A percentile compares a stretch with the other conserved stretches of the same genome.
Conservation (phyloP, 805 yeast species). For the Maudiozyma saulgeensis region DNA sequence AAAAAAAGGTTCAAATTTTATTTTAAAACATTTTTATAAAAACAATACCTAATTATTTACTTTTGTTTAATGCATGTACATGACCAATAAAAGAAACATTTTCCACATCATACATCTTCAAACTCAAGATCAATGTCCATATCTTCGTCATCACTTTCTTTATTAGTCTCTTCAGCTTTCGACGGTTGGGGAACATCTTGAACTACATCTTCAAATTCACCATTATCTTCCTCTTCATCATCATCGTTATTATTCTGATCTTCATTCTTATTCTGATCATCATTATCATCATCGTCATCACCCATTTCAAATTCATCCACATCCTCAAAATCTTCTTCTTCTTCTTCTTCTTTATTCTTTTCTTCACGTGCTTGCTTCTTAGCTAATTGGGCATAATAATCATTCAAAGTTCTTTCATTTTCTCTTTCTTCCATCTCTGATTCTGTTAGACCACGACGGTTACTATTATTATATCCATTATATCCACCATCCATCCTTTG, state of each 20-base stretch:
- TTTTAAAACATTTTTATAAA: too few relatives aligned
- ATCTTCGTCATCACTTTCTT: constrained; percentile 23
- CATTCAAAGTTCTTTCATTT: constrained; percentile 63
- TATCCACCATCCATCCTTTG: not conserved
- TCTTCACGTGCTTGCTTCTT: constrained; percentile 55
- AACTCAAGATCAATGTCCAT: constrained; percentile 29
- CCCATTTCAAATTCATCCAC: constrained; percentile 19
- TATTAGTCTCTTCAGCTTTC: not conserved
- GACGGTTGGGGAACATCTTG: constrained; percentile 6
- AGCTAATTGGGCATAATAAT: constrained; percentile 69
- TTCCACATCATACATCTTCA: constrained; percentile 23
- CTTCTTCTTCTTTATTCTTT: constrained; percentile 40
- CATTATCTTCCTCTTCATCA: constrained; percentile 11
- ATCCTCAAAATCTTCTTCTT: constrained; percentile 37
- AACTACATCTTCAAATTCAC: constrained; percentile 13
- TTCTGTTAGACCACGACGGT: constrained; percentile 19
- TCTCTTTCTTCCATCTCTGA: constrained; percentile 48
- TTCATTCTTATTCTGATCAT: constrained; percentile 3
- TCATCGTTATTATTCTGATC: too few relatives aligned
- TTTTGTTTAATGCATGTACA: not conserved
- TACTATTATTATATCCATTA: constrained; percentile 8
- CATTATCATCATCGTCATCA: constrained; percentile 13
- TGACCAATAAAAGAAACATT: too few relatives aligned
- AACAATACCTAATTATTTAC: too few relatives aligned
- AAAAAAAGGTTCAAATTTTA: not conserved